Evolutionary conservation across 306 rosid genomes (phyloP).

Genomic region (Potentilla sterilis): DNA sequence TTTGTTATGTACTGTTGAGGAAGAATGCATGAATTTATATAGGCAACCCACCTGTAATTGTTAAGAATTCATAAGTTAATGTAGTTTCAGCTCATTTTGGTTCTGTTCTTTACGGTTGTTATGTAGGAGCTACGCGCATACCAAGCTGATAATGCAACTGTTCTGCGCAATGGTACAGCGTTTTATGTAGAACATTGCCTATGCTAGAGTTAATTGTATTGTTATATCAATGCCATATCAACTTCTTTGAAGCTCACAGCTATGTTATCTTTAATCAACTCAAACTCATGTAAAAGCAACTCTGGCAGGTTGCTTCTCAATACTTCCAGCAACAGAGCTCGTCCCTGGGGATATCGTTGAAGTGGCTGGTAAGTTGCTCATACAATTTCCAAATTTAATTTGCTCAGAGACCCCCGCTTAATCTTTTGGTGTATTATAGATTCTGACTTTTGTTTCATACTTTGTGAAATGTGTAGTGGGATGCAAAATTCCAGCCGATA

Average conservation of each 20-base stretch:
- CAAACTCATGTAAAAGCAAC: slow-evolving; percentile 7
- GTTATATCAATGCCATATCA: background rate
- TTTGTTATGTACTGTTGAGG: background rate
- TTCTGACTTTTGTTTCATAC: slow-evolving; percentile 21
- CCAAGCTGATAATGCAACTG: slow-evolving; percentile 96
- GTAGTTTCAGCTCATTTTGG: slow-evolving; percentile 30
- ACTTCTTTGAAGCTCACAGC: slow-evolving; percentile 7
- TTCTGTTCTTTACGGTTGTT: slow-evolving; percentile 12
- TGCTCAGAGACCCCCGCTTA: slow-evolving; percentile 25
- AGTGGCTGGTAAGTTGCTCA: slow-evolving; percentile 70
- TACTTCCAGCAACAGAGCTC: slow-evolving; percentile 89
- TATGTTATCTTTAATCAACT: background rate
- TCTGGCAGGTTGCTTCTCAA: slow-evolving; percentile 89
- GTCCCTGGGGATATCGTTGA: slow-evolving; percentile 97
- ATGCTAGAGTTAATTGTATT: slow-evolving; percentile 14
- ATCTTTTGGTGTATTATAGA: slow-evolving; percentile 8
- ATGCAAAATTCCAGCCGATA: slow-evolving; percentile 97
- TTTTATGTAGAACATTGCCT: slow-evolving; percentile 15
- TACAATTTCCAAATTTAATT: slow-evolving; percentile 42
- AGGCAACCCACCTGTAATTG: background rate
- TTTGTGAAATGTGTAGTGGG: slow-evolving; percentile 64
- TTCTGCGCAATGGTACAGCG: slow-evolving; percentile 77
- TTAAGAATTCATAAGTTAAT: slow-evolving; percentile 9
- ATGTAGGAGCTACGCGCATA: slow-evolving; percentile 95
- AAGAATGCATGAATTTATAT: background rate